These are phyloP conservation scores for Didymella pomorum DNA, from an alignment of 2,329 filamentous ascomycete genomes.

Conservation along the genomic window DNA sequence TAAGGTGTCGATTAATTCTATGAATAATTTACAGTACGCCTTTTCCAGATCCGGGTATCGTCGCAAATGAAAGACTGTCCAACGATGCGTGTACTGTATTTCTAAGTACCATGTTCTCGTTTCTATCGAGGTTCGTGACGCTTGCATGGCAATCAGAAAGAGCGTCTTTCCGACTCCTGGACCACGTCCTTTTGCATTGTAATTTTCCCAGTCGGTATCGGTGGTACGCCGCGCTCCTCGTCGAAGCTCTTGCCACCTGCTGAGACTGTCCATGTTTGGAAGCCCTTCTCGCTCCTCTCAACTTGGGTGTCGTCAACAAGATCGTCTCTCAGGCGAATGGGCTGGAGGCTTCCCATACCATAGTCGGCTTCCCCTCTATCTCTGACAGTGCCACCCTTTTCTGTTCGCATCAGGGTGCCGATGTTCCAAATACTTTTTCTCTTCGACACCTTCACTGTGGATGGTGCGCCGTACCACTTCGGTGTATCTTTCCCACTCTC, in stretches of 20 bases:
- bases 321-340: slow-evolving; percentile 41
- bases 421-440: slow-evolving; percentile 35
- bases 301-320: slow-evolving; percentile 27
- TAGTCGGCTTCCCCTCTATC: slow-evolving; percentile 34
- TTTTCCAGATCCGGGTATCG: slow-evolving; percentile 16
- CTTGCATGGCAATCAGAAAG: slow-evolving; percentile 3
- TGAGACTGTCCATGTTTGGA: slow-evolving; percentile 42
- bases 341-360: slow-evolving; percentile 33
- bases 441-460: slow-evolving; percentile 25
- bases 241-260: slow-evolving; percentile 39
- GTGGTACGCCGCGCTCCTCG: slow-evolving; percentile 26
- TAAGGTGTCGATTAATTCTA: slow-evolving; percentile 4
- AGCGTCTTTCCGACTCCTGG: slow-evolving; percentile 28
- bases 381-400: slow-evolving; percentile 23
- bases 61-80: slow-evolving; percentile 11
- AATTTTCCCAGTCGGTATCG: slow-evolving; percentile 29
- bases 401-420: slow-evolving; percentile 35
- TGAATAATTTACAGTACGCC: slow-evolving; percentile 11
- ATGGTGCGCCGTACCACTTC: slow-evolving; percentile 28
- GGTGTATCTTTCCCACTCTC: slow-evolving; percentile 28
- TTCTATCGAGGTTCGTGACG: background rate
- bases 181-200: slow-evolving; percentile 39
- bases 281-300: slow-evolving; percentile 36
- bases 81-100: slow-evolving; percentile 1
- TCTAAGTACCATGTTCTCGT: background rate